Conservation (phyloP, 2,329 filamentous ascomycete species). For the Trichophaea hybrida region DNA sequence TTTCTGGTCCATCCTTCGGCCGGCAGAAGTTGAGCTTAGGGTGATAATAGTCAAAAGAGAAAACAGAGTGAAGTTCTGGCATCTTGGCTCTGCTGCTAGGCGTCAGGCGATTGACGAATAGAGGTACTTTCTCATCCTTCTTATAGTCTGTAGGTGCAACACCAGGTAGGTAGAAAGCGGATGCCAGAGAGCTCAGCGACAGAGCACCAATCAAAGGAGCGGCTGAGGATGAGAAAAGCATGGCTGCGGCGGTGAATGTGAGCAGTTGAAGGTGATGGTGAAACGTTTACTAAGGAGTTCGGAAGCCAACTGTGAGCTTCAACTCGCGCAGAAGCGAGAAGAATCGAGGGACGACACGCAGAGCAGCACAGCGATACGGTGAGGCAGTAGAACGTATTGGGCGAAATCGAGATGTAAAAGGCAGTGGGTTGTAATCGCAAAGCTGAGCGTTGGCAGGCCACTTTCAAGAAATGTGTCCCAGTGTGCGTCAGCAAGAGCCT, state of each 20-base stretch:
- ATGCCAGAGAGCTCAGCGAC: slow-evolving; percentile 12
- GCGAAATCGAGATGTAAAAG: not conserved
- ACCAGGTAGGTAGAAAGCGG: slow-evolving; percentile 86
- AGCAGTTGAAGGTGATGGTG: not conserved
- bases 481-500: too few relatives aligned
- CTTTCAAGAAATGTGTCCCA: not conserved
- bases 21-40: slow-evolving; percentile 75
- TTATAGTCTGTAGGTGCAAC: slow-evolving; percentile 90
- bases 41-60: slow-evolving; percentile 94
- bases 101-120: slow-evolving; percentile 85
- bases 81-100: slow-evolving; percentile 47
- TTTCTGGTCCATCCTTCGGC: slow-evolving; percentile 59
- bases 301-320: slow-evolving; percentile 1
- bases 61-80: slow-evolving; percentile 62
- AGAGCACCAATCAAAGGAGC: slow-evolving; percentile 8
- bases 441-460: not conserved
- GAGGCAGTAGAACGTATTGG: not conserved
- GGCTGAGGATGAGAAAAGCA: slow-evolving; percentile 9
- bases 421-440: not conserved
- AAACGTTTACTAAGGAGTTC: not conserved
- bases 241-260: not conserved
- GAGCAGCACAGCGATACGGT: not conserved
- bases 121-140: slow-evolving; percentile 60
- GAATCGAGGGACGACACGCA: not conserved
- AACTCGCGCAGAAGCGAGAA: slow-evolving; percentile 4